Percentiles rank a stretch among this genome's conserved stretches.
Conservation (phyloP, 75 land plant genomes). For the Cryptomeria japonica region DNA sequence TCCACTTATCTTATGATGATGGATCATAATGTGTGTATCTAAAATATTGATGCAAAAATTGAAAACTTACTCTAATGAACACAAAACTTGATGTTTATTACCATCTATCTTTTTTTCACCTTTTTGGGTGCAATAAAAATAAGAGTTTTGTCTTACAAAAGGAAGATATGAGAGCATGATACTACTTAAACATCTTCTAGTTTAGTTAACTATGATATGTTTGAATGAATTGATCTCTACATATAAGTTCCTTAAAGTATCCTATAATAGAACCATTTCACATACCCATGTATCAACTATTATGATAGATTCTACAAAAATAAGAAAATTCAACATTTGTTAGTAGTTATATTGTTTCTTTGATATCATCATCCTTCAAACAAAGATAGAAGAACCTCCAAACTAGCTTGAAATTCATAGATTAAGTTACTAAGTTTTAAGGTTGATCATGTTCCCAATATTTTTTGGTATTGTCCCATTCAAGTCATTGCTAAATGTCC, state of each 20-base stretch:
- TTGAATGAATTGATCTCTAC: slow-evolving; percentile 39
- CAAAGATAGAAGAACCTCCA: background rate
- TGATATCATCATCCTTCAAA: background rate
- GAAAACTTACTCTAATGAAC: too few relatives aligned
- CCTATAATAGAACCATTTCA: slow-evolving; percentile 17
- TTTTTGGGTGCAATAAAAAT: background rate
- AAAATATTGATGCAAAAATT: background rate
- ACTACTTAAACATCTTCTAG: slow-evolving; percentile 27
- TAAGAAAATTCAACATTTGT: background rate
- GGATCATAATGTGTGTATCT: too few relatives aligned
- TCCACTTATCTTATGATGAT: background rate
- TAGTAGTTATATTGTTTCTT: background rate
- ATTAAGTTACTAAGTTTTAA: slow-evolving; percentile 15
- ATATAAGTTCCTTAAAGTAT: slow-evolving; percentile 33
- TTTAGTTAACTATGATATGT: slow-evolving; percentile 22
- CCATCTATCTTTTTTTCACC: background rate
- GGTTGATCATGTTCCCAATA: slow-evolving; percentile 26
- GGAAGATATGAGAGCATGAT: background rate
- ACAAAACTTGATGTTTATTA: background rate
- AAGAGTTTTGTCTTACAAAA: too few relatives aligned
- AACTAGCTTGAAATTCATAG: background rate
- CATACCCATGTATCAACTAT: background rate
- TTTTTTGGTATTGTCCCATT: slow-evolving; percentile 27
- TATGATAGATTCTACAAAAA: background rate
- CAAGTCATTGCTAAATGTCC: slow-evolving; percentile 25